These are phyloP conservation scores for Phlyctochytrium bullatum DNA, from an alignment of 192 early-diverging fungal genomes.

Conservation along the genomic window DNA sequence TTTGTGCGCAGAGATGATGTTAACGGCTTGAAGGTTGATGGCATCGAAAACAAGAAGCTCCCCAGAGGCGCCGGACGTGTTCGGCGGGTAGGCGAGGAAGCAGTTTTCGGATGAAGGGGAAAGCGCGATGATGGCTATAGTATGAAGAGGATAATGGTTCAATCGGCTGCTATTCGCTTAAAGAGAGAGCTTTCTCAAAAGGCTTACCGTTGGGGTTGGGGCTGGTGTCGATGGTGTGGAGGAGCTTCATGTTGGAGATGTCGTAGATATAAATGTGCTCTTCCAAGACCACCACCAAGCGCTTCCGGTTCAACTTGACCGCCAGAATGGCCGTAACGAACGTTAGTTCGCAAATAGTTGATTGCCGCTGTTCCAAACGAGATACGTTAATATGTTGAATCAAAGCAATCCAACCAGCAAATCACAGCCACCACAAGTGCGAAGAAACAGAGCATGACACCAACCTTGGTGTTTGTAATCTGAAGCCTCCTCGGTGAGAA, in stretches of 20 bases:
- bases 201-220: constrained; percentile 80
- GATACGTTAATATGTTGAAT: neutral
- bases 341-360: constrained; percentile 95
- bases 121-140: constrained; percentile 78
- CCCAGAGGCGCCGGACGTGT: constrained; percentile 56
- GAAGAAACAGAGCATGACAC: constrained; percentile 10
- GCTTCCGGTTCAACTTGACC: constrained; percentile 92
- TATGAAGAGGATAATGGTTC: constrained; percentile 6
- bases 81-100: constrained; percentile 89
- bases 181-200: too few species aligned
- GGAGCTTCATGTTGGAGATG: constrained; percentile 95
- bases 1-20: constrained; percentile 96
- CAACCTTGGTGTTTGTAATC: constrained; percentile 95
- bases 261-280: constrained; percentile 97
- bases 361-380: constrained; percentile 66
- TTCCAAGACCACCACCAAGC: constrained; percentile 91
- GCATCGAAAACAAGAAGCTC: constrained; percentile 94
- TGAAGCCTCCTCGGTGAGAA: constrained; percentile 87
- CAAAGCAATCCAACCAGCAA: neutral
- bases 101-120: constrained; percentile 93
- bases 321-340: constrained; percentile 91
- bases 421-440: neutral
- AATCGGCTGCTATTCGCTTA: too few species aligned
- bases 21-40: constrained; percentile 80
- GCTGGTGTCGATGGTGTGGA: constrained; percentile 93